Percentiles rank a stretch among this genome's conserved stretches.
Evolutionary conservation across 768 basidiomycete genomes (phyloP).

Genomic region (Podaxis mareebaensis): DNA sequence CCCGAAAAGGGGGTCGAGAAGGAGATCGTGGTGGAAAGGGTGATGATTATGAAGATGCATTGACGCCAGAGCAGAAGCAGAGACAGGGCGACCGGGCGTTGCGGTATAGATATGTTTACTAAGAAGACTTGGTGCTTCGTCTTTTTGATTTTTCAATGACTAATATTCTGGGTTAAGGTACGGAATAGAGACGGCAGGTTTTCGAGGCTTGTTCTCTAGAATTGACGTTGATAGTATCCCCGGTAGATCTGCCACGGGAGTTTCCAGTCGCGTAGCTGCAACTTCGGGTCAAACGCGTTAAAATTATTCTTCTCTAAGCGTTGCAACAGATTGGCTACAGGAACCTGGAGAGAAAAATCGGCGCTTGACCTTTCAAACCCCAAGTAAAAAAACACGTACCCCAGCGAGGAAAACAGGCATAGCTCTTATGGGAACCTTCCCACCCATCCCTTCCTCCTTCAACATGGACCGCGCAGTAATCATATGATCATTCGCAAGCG

Average conservation of each 20-base stretch:
- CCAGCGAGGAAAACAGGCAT: conserved; percentile 74
- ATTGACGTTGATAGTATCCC: conserved; percentile 39
- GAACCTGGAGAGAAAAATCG: conserved; percentile 47
- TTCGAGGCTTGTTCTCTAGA: conserved; percentile 27
- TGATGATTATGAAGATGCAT: neutral
- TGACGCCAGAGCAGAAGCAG: conserved; percentile 27
- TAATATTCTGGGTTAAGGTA: neutral
- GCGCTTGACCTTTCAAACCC: conserved; percentile 21
- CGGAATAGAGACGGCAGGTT: neutral
- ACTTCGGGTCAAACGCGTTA: conserved; percentile 63
- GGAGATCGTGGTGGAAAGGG: neutral
- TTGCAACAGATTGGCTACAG: conserved; percentile 62
- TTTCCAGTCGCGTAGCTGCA: conserved; percentile 74
- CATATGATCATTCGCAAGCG: conserved; percentile 78
- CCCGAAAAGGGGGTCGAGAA: conserved; percentile 22
- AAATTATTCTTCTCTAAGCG: conserved; percentile 72
- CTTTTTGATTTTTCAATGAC: neutral
- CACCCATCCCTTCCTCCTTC: conserved; percentile 46
- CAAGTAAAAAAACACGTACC: conserved; percentile 45
- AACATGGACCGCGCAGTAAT: conserved; percentile 75
- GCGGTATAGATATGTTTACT: conserved; percentile 42
- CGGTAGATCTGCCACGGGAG: conserved; percentile 71
- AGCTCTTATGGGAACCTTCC: conserved; percentile 54
- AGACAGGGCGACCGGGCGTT: conserved; percentile 39
- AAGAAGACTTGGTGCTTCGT: conserved; percentile 5